Evolutionary conservation across 1,139 yeast genomes (phyloP), one percentile per base, ranked within the genome.

Genomic region (Taphrina deformans): DNA sequence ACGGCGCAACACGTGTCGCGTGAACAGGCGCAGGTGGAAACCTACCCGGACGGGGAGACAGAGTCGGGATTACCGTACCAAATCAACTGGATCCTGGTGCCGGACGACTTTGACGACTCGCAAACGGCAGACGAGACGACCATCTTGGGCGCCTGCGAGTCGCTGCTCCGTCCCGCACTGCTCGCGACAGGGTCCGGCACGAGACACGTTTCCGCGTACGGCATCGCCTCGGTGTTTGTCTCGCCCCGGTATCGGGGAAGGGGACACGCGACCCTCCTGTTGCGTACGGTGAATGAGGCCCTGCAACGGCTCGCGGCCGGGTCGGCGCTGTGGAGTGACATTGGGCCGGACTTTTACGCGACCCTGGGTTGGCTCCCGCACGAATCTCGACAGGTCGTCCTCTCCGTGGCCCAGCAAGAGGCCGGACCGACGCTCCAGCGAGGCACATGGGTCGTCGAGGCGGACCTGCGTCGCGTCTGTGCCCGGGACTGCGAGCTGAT

Each of bases 71-170:
- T 14, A 35, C 27, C 44, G 1, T 12, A 18, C 1, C 58, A 53
- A 31, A 35, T 31, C n/a, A 35, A 38, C 18, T 53, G 58, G 58
- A 38, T 53, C 45, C 33, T 53, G 18, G 21, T 53, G n/a, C 27
- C 55, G 24, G 24, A 16, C 44, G 27, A 33, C 26, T 33, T 24
- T 27, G 53, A 24, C 33, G 50, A 45, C 50, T 7, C 6, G 44
- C 9, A 29, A n/a, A 31, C 35, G 5, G 16, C 2, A 4, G 41
- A 38, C 7, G 41, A 38, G 16, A n/a, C 7, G 14, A 26, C 35
- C 4, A 53, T 53, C 24, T 40, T 53, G 21, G 46, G 33, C 12
- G 58, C 58, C 16, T 53, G 58, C 26, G 58, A 53, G 35, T 24
- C 48, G 5, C 23, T 53, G 33, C 14, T 14, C 21, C 45, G 58